phyloP scores from a whole-genome alignment of 1,284 basidiomycete species.

The Ustilago shanxiensis region DNA sequence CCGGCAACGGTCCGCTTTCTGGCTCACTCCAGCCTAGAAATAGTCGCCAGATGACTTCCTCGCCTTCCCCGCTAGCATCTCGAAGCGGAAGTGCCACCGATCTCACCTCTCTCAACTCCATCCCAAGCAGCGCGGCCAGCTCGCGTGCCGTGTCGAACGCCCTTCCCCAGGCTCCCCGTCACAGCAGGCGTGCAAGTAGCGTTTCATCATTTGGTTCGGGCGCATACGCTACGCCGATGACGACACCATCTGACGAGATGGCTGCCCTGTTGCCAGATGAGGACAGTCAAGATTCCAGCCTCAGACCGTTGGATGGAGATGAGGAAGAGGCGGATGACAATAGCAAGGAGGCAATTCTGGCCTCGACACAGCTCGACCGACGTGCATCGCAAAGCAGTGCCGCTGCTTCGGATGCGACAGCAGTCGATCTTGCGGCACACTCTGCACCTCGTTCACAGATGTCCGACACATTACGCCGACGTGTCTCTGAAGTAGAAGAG shows the following conservation, averaged over 20 bases:
- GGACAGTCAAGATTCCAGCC: conserved; percentile 28
- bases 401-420: conserved; percentile 42
- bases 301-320: conserved; percentile 31
- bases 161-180: conserved; percentile 27
- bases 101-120: conserved; percentile 23
- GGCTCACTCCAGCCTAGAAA: conserved; percentile 19
- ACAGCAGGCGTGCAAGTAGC: conserved; percentile 48
- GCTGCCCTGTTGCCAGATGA: conserved; percentile 46
- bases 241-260: conserved; percentile 54
- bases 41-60: conserved; percentile 23
- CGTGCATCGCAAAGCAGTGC: conserved; percentile 40
- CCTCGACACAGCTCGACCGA: conserved; percentile 17
- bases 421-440: conserved; percentile 38
- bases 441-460: conserved; percentile 18
- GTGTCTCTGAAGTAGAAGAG: conserved; percentile 43
- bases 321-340: conserved; percentile 6
- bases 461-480: conserved; percentile 16
- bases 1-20: conserved; percentile 9
- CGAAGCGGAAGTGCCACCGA: conserved; percentile 39
- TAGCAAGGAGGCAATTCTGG: neutral
- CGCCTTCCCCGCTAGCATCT: conserved; percentile 43
- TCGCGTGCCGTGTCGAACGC: conserved; percentile 28
- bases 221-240: conserved; percentile 52
- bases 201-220: conserved; percentile 54
- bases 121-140: conserved; percentile 12